phyloP scores from a whole-genome alignment of 2,329 filamentous ascomycete species.

The Parascedosporium putredinis region DNA sequence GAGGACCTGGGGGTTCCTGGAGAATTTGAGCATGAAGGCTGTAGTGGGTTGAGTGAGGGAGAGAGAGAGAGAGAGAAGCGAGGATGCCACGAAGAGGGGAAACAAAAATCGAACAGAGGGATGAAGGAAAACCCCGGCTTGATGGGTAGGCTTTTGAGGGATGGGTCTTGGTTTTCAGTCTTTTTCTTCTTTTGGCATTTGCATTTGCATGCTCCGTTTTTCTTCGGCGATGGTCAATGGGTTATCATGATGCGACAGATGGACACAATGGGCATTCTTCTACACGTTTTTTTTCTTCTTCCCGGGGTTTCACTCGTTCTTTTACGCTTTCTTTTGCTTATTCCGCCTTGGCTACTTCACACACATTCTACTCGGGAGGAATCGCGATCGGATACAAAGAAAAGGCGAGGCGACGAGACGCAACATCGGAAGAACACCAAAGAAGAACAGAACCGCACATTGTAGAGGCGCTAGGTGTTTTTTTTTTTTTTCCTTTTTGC shows the following conservation, averaged over 20 bases:
- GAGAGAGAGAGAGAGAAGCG: too few relatives aligned
- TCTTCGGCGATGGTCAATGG: neutral
- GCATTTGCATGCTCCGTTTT: neutral
- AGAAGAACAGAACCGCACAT: neutral
- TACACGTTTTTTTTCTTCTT: conserved; percentile 2
- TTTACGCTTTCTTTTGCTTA: neutral
- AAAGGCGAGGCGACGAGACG: too few relatives aligned
- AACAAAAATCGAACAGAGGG: too few relatives aligned
- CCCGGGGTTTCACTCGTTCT: neutral
- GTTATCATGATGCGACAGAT: conserved; percentile 4
- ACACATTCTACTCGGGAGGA: too few relatives aligned
- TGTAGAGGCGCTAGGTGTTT: neutral
- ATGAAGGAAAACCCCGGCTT: too few relatives aligned
- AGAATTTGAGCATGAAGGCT: conserved; percentile 82
- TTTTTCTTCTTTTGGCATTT: neutral
- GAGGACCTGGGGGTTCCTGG: conserved; percentile 89
- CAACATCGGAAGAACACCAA: neutral
- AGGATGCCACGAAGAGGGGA: too few relatives aligned
- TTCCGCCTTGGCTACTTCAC: too few relatives aligned
- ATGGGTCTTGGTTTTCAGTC: conserved; percentile 17
- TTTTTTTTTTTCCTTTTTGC: conserved; percentile 7
- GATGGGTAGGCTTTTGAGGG: conserved; percentile 74
- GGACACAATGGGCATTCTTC: conserved; percentile 10
- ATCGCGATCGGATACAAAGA: too few relatives aligned
- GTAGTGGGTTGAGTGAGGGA: conserved; percentile 56